A percentile compares a stretch with the other conserved stretches of the same genome.
Evolutionary conservation across 2,329 filamentous ascomycete genomes (phyloP).

Genomic region (Fusarium caatingaense): DNA sequence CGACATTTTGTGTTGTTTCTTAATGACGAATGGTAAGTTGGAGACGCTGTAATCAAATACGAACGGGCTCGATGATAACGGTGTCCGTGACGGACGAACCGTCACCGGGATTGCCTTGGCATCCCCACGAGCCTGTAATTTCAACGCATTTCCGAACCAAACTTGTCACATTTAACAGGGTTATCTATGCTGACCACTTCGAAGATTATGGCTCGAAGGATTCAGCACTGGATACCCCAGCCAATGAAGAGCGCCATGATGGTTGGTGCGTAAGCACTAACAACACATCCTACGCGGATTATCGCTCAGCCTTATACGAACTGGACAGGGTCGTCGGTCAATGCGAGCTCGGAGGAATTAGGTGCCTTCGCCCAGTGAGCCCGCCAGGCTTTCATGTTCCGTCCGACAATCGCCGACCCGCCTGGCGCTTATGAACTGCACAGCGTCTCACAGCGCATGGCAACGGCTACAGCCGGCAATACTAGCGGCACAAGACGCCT

Average conservation of each 20-base stretch:
- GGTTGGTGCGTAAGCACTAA: background rate
- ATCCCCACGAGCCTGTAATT: background rate
- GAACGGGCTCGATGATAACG: rapidly evolving
- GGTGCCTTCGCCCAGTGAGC: background rate
- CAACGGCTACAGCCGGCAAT: background rate
- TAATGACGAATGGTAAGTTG: rapidly evolving
- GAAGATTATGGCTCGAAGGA: background rate
- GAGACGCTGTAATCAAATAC: background rate
- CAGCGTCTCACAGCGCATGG: background rate
- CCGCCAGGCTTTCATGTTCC: too few relatives aligned
- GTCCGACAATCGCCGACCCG: background rate
- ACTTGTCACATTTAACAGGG: background rate
- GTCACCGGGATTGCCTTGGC: background rate
- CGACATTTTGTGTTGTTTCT: background rate
- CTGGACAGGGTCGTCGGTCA: background rate
- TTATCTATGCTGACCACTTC: background rate
- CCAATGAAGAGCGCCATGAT: background rate
- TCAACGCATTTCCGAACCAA: background rate
- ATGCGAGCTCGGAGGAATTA: background rate
- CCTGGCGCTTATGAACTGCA: background rate
- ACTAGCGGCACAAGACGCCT: background rate
- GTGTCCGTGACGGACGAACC: background rate
- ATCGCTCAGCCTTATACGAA: background rate
- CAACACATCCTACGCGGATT: background rate
- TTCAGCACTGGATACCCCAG: background rate